phyloP scores from a whole-genome alignment of 2,329 filamentous ascomycete genomes.

The Monilinia vaccinii-corymbosi region DNA sequence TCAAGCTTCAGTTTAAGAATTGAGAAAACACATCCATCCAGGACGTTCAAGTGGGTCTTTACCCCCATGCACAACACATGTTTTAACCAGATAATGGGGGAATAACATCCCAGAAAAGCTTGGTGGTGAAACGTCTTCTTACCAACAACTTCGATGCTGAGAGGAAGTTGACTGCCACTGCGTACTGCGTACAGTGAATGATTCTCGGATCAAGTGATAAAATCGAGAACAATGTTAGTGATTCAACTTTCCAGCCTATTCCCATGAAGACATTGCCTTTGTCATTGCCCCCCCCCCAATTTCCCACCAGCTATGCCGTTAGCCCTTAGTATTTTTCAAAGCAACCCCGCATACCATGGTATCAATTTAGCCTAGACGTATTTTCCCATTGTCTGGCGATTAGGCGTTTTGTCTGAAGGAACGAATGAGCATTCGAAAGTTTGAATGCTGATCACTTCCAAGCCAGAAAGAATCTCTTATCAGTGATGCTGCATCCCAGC shows the following conservation, averaged over 20 bases:
- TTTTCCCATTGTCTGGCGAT: constrained; percentile 5
- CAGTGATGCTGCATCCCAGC: not conserved
- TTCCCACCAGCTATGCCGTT: not conserved
- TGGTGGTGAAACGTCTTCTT: too few species aligned
- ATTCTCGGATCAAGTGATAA: not conserved
- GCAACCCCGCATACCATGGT: constrained; percentile 3
- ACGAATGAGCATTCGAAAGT: constrained; percentile 8
- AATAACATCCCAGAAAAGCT: too few species aligned
- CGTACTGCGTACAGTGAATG: not conserved
- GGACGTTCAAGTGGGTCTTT: too few species aligned
- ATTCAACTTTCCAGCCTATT: not conserved
- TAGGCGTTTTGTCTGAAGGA: not conserved
- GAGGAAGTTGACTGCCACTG: not conserved
- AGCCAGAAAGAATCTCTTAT: not conserved
- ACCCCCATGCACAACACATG: too few species aligned
- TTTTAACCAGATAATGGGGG: too few species aligned
- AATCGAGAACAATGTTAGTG: not conserved
- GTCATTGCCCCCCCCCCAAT: constrained; percentile 1
- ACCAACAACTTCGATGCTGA: too few species aligned
- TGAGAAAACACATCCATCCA: too few species aligned
- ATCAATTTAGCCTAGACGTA: constrained; percentile 8
- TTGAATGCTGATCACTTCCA: not conserved
- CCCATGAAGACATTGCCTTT: not conserved
- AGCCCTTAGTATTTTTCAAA: constrained; percentile 1
- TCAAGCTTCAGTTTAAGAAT: too few species aligned